Evolutionary conservation across 2,329 filamentous ascomycete species (phyloP).

Genomic region (Aspergillus alliaceus): DNA sequence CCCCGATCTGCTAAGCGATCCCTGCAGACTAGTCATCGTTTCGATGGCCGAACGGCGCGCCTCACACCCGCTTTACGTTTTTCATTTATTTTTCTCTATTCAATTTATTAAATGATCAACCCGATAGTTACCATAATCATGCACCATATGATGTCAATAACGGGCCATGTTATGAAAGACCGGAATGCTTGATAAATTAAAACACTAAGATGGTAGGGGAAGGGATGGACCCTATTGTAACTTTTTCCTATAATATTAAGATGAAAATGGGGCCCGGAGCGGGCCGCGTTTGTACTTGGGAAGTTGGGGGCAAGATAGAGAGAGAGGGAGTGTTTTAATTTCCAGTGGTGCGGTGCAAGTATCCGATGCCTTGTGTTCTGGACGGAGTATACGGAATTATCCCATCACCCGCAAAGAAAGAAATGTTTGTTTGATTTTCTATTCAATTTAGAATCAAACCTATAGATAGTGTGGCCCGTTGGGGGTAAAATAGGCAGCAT

Average conservation of each 20-base stretch:
- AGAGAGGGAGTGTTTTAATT: neutral
- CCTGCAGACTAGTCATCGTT: neutral
- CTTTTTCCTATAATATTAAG: neutral
- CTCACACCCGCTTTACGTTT: neutral
- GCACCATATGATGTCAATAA: neutral
- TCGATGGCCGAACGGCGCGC: neutral
- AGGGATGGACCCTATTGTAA: neutral
- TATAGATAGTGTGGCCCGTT: neutral
- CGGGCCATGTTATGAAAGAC: neutral
- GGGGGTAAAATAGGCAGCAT: no score
- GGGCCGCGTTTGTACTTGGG: neutral
- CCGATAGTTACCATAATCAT: neutral
- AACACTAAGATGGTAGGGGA: neutral
- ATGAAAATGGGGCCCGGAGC: neutral
- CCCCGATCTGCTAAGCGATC: neutral
- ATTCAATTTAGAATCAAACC: neutral
- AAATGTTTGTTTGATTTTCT: neutral
- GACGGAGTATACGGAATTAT: neutral
- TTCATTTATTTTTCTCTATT: no score
- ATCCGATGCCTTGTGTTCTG: neutral
- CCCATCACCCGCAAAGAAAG: neutral
- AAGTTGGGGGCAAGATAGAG: no score
- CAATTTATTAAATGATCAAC: neutral
- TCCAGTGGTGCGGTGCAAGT: neutral
- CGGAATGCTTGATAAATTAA: neutral